Base-by-base conservation (phyloP, 331 rosid genomes). In the Malus hybrid region DNA sequence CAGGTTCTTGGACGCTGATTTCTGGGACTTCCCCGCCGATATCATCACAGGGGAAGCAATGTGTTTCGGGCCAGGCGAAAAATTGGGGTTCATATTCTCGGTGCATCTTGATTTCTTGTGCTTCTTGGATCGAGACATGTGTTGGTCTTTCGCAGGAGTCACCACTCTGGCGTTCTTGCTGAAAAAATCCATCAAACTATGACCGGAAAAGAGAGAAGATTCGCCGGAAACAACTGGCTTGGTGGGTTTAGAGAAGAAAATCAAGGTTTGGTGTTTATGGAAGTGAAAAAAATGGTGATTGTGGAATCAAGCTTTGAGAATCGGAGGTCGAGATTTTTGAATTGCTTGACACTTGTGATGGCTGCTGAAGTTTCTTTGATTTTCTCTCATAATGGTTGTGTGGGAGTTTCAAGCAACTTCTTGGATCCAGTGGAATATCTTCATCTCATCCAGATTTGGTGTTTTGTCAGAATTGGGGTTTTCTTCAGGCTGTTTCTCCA, bases 21-120 rank as follows among this genome's bases (percentile, higher is more conserved):
- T 91, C 78, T 81, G 88, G 20, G 83, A 30, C 74, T 83, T 88
- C 2, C 75, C 79, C 3, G 77, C 77, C 12, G 92, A 85, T 73
- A 78, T 86, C 19, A 78, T 29, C 32, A 11, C 63, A 19, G 96
- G 93, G 39, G 93, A 78, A 4, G 61, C 76, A 8, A 66, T 46
- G 5, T 63, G 61, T 81, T 85, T 89, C 4, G 75, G 75, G 22
- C 69, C 79, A 3, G 92, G 92, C 3, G 75, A 79, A 33, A 86
- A 3, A 52, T 94, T 94, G 0, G 99, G 99, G 69, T 94, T 86
- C 29, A 46, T 4, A 79, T 92, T 94, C 84, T 92, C 97, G 0
- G 75, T 32, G 22, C 19, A 62, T 70, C 76, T 83, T 5, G 84
- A 52, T 6, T 58, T 33, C 68, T 84, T 88, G 26, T 79, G 89